Evolutionary conservation across 108 stramenopile species (phyloP), one percentile per base, ranked within the genome.

Genomic region (Cyclostephanos tholiformis): DNA sequence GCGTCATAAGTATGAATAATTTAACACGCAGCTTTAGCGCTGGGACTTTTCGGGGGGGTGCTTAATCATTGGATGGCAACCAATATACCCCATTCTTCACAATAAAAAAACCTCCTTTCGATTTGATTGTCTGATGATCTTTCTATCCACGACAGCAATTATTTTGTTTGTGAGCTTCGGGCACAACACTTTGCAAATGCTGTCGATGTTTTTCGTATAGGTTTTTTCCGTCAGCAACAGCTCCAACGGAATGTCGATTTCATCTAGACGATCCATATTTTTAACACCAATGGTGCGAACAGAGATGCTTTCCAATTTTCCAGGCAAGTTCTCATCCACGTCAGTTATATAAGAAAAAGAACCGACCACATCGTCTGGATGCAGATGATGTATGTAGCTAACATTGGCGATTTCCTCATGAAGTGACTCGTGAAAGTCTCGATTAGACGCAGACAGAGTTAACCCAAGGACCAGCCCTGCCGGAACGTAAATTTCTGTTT

Each of bases 281-380:
- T 95, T 93, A 13, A 95, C 71, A 23, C 92, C 94, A 53, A 95
- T 86, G n/a, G 92, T 95, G 13, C 88, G 76, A 12, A 93, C 88
- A 6, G 80, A 76, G 17, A 93, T 60, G 32, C 76, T 57, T 72
- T 90, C 87, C 51, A 94, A 72, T 71, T 90, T 88, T 5, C 89
- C 90, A 17, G 74, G 77, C 14, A 87, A 64, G 69, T 88, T 86
- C 11, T 88, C 88, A 43, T 88, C 80, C 1, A 90, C 86, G 26
- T 61, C 49, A 23, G 72, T 56, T 46, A 90, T 72, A 50, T 86
- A 89, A 17, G 80, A 81, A 44, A 94, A 76, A 0, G 89, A 86
- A 2, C 86, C 80, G 9, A 90, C 89, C 9, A 86, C 76, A 63
- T 90, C 86, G n/a, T 80, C 90, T 11, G 94, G 94, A 71, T 90